Evolutionary conservation across 352 stramenopile genomes (phyloP).

Genomic region (Phytophthora meadii): DNA sequence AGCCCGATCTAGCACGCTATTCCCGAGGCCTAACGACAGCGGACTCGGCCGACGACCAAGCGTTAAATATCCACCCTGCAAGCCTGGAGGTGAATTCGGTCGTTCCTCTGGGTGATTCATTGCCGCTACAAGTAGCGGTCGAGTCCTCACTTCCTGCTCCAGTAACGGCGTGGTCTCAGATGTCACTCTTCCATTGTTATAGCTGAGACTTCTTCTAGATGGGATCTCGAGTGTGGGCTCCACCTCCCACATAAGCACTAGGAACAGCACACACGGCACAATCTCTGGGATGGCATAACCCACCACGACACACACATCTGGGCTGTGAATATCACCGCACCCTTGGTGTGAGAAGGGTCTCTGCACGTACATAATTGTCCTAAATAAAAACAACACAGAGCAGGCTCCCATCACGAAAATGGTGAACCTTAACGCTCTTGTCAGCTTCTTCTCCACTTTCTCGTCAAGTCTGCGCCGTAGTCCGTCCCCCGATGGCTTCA

Average conservation of each 20-base stretch:
- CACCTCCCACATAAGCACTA: slow-evolving; percentile 89
- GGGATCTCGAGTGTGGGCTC: slow-evolving; percentile 76
- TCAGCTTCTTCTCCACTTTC: slow-evolving; percentile 72
- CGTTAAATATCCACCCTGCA: slow-evolving; percentile 27
- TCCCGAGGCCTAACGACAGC: slow-evolving; percentile 65
- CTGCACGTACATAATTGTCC: slow-evolving; percentile 85
- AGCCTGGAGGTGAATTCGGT: slow-evolving; percentile 21
- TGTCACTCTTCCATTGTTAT: slow-evolving; percentile 38
- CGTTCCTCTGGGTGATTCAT: slow-evolving; percentile 10
- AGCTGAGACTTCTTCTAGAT: slow-evolving; percentile 57
- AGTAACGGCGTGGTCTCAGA: slow-evolving; percentile 65
- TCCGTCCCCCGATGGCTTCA: slow-evolving; percentile 53
- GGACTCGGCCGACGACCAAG: slow-evolving; percentile 59
- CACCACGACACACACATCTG: slow-evolving; percentile 73
- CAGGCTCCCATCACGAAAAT: slow-evolving; percentile 77
- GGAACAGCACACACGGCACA: slow-evolving; percentile 75
- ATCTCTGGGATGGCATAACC: slow-evolving; percentile 80
- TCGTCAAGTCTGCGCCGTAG: slow-evolving; percentile 60
- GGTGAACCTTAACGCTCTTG: slow-evolving; percentile 75
- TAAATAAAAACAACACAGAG: slow-evolving; percentile 68
- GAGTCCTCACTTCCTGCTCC: slow-evolving; percentile 35
- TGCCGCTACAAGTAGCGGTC: slow-evolving; percentile 22
- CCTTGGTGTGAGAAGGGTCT: slow-evolving; percentile 77
- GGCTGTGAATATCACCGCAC: slow-evolving; percentile 66
- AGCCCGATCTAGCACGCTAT: slow-evolving; percentile 57